A percentile compares a stretch with the other conserved stretches of the same genome.
Conservation (phyloP, 1,284 basidiomycete genomes). For the Mycena sp. region DNA sequence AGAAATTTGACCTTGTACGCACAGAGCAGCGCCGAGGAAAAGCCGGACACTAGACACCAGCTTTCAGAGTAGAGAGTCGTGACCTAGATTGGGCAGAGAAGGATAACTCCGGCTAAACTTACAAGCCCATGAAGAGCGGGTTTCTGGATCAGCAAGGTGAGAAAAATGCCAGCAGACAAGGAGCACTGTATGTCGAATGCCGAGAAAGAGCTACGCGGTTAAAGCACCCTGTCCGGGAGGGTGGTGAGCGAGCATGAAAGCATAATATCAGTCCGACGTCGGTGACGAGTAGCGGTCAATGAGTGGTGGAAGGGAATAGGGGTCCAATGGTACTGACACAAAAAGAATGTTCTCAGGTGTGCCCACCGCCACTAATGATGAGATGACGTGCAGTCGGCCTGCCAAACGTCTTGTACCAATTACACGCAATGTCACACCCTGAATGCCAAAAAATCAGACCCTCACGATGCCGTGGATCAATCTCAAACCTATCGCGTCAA, state of each 20-base stretch:
- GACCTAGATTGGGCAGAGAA: too few species aligned
- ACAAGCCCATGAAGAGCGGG: too few species aligned
- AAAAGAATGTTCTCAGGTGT: conserved; percentile 1
- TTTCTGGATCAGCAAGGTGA: neutral
- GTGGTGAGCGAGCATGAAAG: conserved; percentile 9
- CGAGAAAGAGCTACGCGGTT: conserved; percentile 27
- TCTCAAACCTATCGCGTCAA: conserved; percentile 28
- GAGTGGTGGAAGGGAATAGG: neutral
- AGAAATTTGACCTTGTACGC: conserved; percentile 11
- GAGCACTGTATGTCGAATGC: conserved; percentile 14
- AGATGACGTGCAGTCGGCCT: conserved; percentile 15
- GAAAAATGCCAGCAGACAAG: neutral
- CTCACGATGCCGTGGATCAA: conserved; percentile 23
- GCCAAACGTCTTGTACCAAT: conserved; percentile 22
- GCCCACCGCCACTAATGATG: conserved; percentile 1
- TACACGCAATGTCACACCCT: conserved; percentile 10
- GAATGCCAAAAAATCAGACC: conserved; percentile 22
- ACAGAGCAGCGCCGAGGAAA: too few species aligned
- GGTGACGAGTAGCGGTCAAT: conserved; percentile 26
- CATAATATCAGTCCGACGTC: conserved; percentile 21
- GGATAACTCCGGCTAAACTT: too few species aligned
- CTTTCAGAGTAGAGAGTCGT: too few species aligned
- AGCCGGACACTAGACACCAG: too few species aligned
- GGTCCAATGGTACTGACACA: neutral
- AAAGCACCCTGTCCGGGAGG: conserved; percentile 2